phyloP scores from a whole-genome alignment of 108 stramenopile genomes.

The Pseudonitzschia delicatissima region DNA sequence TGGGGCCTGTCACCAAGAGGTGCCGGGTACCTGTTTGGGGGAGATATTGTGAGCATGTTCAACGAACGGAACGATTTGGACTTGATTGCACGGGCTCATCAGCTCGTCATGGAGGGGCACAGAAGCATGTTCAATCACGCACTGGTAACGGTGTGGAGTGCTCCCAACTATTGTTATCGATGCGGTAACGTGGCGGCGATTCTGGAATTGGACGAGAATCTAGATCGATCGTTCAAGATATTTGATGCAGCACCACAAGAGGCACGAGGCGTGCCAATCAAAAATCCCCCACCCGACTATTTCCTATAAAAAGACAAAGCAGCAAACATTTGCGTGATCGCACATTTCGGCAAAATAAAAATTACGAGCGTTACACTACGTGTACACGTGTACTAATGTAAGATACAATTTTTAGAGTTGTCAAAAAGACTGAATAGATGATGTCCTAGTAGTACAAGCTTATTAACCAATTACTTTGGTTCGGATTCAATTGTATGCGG shows the following conservation, averaged over 20 bases:
- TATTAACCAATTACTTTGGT: too few relatives aligned
- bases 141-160: conserved; percentile 98
- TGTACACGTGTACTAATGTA: background rate
- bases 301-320: conserved; percentile 71
- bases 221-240: conserved; percentile 89
- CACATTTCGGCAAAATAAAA: too few relatives aligned
- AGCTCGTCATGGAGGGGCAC: conserved; percentile 98
- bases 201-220: conserved; percentile 95
- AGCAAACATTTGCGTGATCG: too few relatives aligned
- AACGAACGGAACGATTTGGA: conserved; percentile 90
- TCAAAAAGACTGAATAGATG: too few relatives aligned
- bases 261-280: conserved; percentile 90
- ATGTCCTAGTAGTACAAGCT: too few relatives aligned
- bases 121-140: conserved; percentile 92
- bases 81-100: conserved; percentile 96
- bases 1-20: conserved; percentile 98
- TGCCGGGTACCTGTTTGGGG: conserved; percentile 98
- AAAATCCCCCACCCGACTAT: conserved; percentile 96
- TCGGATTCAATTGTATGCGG: too few relatives aligned
- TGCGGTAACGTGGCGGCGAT: conserved; percentile 98
- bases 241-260: conserved; percentile 99
- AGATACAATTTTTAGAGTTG: too few relatives aligned
- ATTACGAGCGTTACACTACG: too few relatives aligned
- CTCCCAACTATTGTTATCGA: conserved; percentile 99
- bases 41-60: conserved; percentile 96